A percentile compares a stretch with the other conserved stretches of the same genome.
Evolutionary conservation across 2,329 filamentous ascomycete species (phyloP).

Genomic region (Venturia effusa): DNA sequence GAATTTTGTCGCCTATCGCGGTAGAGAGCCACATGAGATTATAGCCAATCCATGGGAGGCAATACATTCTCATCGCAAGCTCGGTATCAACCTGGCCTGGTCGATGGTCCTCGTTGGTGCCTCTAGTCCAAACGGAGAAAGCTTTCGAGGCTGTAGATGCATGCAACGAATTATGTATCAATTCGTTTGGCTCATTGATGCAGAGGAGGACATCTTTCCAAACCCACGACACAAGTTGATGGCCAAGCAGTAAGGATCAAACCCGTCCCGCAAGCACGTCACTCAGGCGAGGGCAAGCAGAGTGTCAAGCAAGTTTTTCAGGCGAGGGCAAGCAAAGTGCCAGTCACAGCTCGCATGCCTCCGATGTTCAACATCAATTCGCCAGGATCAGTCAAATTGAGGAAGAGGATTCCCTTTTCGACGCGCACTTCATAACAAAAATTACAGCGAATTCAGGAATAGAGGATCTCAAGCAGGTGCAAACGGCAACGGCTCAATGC

Average conservation of each 20-base stretch:
- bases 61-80: too few relatives aligned
- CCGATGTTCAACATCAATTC: background rate
- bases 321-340: too few relatives aligned
- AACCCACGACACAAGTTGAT: background rate
- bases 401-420: background rate
- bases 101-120: too few relatives aligned
- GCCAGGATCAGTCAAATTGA: background rate
- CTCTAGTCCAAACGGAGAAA: too few relatives aligned
- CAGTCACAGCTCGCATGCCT: background rate
- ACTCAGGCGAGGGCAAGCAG: background rate
- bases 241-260: background rate
- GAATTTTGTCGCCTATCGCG: too few relatives aligned
- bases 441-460: slow-evolving; percentile 23
- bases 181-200: background rate
- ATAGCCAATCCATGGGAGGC: too few relatives aligned
- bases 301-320: too few relatives aligned
- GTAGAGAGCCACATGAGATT: too few relatives aligned
- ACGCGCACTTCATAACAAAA: slow-evolving; percentile 16
- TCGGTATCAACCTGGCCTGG: too few relatives aligned
- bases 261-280: background rate
- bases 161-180: background rate
- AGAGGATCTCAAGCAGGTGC: slow-evolving; percentile 19
- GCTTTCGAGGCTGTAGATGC: background rate
- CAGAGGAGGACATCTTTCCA: background rate
- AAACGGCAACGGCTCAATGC: slow-evolving; percentile 23